Evolutionary conservation across 257 asterid species (phyloP), one percentile per base, ranked within the genome.

Genomic region (Mitragyna speciosa): DNA sequence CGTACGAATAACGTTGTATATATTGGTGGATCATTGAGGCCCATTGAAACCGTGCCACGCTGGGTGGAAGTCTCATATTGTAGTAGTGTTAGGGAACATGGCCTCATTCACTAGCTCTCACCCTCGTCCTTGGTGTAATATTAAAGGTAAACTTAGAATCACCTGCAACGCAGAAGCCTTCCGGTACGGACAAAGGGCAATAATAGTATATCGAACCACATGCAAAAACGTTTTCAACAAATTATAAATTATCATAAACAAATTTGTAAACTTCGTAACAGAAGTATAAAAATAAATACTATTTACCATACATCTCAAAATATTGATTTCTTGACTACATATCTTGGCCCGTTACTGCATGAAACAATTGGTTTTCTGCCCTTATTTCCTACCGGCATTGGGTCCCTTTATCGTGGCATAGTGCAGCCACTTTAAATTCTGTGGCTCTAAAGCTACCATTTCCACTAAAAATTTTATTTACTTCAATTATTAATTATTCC

Each of bases 361-460:
- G 4, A 36, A 36, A 36, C 41, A 36, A 36, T n/a, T 36, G 41
- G 41, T 4, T 36, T 36, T 36, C 41, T 36, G 41, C 41, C 41
- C 41, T 36, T 36, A 36, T 36, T 36, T 36, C 41, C 70, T 72
- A 66, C 87, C 84, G 83, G 86, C 87, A 77, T 1, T 78, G 89
- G 88, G 91, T 51, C 88, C 88, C 84, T 41, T 59, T 82, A 88
- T 82, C 85, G 67, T 73, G 43, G 76, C 83, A 82, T 36, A 36
- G 41, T n/a, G 41, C 77, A 65, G 58, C 51, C 88, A n/a, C 87
- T 59, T 76, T 89, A 81, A 15, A 56, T 76, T 64, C 72, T 75
- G 76, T 84, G 80, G 78, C 72, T 76, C 70, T 78, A 52, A 67
- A 72, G 64, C 84, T 9, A 31, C 26, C 66, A 58, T 65, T 77